Conservation (phyloP, 495 filamentous ascomycete genomes). For the Staphylotrichum tortipilum region DNA sequence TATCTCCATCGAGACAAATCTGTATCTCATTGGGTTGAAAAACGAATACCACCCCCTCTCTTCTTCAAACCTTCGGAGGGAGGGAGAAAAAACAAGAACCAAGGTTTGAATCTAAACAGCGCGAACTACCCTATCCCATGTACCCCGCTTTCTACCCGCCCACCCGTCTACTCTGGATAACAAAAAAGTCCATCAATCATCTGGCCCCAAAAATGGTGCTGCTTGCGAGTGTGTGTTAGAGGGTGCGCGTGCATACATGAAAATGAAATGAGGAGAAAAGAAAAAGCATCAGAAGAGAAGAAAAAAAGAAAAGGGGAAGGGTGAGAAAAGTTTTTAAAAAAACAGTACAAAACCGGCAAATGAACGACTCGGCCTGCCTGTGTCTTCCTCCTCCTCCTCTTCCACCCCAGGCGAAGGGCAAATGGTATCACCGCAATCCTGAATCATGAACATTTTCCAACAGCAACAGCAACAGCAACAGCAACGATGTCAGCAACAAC, state of each 20-base stretch:
- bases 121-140: constrained; percentile 3
- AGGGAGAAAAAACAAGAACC: not conserved
- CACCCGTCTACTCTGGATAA: not conserved
- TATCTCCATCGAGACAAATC: no score
- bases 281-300: no score
- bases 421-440: constrained; percentile 8
- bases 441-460: constrained; percentile 6
- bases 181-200: no score
- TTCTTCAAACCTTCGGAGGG: no score
- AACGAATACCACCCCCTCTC: no score
- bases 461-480: no score
- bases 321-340: no score
- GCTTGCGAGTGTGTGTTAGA: not conserved
- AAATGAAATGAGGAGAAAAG: not conserved
- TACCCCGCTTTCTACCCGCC: not conserved
- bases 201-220: no score
- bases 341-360: not conserved
- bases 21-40: no score
- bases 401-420: not conserved
- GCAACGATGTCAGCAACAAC: constrained; percentile 2
- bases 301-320: no score
- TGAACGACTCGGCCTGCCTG: not conserved
- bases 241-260: constrained; percentile 1
- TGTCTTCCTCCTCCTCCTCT: not conserved
- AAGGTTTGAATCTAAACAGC: not conserved